phyloP scores from a whole-genome alignment of 305 asterid species.

The Fraxinus albicans region DNA sequence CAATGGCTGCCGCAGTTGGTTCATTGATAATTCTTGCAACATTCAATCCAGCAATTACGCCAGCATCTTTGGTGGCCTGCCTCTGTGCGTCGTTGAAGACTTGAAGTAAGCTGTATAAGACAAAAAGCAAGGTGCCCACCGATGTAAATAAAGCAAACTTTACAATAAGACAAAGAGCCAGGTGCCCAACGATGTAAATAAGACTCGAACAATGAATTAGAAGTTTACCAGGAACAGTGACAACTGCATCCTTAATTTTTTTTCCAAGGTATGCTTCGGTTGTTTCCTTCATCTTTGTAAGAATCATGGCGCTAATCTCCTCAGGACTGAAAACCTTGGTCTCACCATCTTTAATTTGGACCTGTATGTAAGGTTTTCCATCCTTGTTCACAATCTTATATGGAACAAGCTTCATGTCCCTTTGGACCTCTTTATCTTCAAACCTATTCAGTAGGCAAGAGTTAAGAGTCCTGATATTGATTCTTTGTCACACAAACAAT shows the following conservation, averaged over 20 bases:
- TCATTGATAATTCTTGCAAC: slow-evolving; percentile 80
- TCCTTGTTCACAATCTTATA: slow-evolving; percentile 78
- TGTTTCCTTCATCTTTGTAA: slow-evolving; percentile 80
- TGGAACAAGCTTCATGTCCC: slow-evolving; percentile 74
- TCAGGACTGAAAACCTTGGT: slow-evolving; percentile 82
- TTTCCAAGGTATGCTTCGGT: slow-evolving; percentile 94
- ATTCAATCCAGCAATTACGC: slow-evolving; percentile 69
- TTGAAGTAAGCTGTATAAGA: slow-evolving; percentile 69
- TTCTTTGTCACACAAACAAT: neutral
- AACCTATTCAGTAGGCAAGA: slow-evolving; percentile 39
- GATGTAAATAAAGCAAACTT: neutral
- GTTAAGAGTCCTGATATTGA: neutral
- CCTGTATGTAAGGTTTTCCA: slow-evolving; percentile 74
- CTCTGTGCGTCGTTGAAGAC: slow-evolving; percentile 79
- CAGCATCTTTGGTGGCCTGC: slow-evolving; percentile 91
- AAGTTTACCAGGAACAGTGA: slow-evolving; percentile 72
- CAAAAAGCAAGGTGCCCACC: neutral
- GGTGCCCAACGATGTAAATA: neutral
- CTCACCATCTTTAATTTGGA: slow-evolving; percentile 67
- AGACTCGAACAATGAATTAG: neutral
- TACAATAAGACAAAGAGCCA: neutral
- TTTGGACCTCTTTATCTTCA: slow-evolving; percentile 81
- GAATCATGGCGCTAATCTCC: slow-evolving; percentile 81
- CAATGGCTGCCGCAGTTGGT: slow-evolving; percentile 94
- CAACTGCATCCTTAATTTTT: slow-evolving; percentile 78